phyloP scores from a whole-genome alignment of 768 basidiomycete species.

The Mycena haematopus region DNA sequence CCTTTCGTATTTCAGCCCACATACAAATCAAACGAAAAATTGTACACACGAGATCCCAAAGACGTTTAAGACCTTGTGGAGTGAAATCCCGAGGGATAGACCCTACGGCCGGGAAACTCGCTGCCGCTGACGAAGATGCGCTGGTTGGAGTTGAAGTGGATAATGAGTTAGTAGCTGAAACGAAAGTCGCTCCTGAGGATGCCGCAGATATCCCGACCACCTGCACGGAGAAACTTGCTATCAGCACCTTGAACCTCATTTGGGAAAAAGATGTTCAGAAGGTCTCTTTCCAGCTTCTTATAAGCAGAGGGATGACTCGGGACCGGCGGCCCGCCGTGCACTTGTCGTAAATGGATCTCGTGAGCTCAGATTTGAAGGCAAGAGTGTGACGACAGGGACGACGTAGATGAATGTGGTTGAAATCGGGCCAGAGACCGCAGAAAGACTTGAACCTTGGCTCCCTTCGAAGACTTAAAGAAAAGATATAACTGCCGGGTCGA shows the following conservation, averaged over 20 bases:
- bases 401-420: background rate
- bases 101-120: slow-evolving; percentile 47
- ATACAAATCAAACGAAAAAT: background rate
- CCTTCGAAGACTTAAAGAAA: too few species aligned
- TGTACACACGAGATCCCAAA: slow-evolving; percentile 49
- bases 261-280: background rate
- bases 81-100: slow-evolving; percentile 50
- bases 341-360: slow-evolving; percentile 13
- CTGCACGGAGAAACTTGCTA: slow-evolving; percentile 1
- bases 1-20: slow-evolving; percentile 34
- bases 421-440: too few species aligned
- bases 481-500: too few species aligned
- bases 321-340: slow-evolving; percentile 7
- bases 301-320: background rate
- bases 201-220: background rate
- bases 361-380: background rate
- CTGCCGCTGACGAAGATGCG: slow-evolving; percentile 10
- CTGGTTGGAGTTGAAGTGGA: slow-evolving; percentile 7
- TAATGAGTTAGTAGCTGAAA: background rate
- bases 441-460: too few species aligned
- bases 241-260: slow-evolving; percentile 4
- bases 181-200: background rate
- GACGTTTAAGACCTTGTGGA: slow-evolving; percentile 41
- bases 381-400: background rate
- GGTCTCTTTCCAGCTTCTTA: background rate